Conservation (phyloP, 352 stramenopile species). For the Phytophthora podocarpi region DNA sequence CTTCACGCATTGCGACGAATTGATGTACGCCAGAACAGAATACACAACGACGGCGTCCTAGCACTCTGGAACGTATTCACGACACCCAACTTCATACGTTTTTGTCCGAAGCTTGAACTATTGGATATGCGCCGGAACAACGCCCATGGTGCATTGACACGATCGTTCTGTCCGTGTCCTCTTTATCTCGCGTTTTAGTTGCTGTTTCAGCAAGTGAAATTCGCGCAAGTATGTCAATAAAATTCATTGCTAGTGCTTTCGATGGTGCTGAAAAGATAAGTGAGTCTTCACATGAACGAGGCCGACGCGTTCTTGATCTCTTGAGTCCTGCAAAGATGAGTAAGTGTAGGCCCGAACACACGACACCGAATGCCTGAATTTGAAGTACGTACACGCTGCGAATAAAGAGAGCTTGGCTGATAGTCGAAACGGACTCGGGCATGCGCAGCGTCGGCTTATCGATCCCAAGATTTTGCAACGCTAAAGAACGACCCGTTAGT, state of each 20-base stretch:
- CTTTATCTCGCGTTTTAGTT: constrained; percentile 57
- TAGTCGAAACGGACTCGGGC: constrained; percentile 60
- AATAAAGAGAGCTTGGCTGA: constrained; percentile 67
- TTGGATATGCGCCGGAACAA: constrained; percentile 74
- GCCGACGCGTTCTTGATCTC: constrained; percentile 72
- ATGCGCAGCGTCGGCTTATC: constrained; percentile 66
- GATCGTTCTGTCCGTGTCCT: constrained; percentile 61
- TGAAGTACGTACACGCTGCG: constrained; percentile 63
- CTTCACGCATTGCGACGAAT: constrained; percentile 47
- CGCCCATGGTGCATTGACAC: constrained; percentile 48
- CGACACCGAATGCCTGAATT: no score
- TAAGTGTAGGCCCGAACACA: no score
- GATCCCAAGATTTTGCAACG: constrained; percentile 64
- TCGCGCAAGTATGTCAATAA: no score
- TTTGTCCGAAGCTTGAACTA: constrained; percentile 64
- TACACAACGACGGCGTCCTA: constrained; percentile 59
- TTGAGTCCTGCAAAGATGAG: constrained; percentile 44
- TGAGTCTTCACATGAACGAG: constrained; percentile 58
- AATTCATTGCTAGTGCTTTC: no score
- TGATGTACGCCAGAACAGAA: constrained; percentile 69
- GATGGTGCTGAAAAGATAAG: no score
- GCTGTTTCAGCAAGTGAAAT: no score
- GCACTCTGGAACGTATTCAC: constrained; percentile 80
- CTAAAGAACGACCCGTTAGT: constrained; percentile 20
- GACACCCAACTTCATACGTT: constrained; percentile 47